Evolutionary conservation across 805 yeast genomes (phyloP), one percentile per base, ranked within the genome.

Genomic region (Monosporozyma siamensis): DNA sequence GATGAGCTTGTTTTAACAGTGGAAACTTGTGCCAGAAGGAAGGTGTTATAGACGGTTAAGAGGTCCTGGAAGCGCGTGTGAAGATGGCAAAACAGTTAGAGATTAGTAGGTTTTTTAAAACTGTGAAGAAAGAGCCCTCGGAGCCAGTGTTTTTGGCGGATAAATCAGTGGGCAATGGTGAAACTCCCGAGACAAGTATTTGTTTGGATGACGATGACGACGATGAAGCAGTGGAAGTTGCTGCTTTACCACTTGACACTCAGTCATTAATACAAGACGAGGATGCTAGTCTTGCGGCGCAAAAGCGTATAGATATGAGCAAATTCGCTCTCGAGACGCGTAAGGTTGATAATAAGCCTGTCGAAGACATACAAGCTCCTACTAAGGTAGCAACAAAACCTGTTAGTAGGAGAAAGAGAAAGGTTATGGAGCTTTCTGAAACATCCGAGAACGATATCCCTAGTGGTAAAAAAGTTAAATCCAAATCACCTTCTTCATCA

Each of bases 21-120:
- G 20, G 15, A 32, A 32, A 12, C 18, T 15, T 31, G 32, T n/a
- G 25, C 6, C 8, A 23, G 25, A 20, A 18, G 21, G 17, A 17
- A 18, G 10, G 23, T 9, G 35, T 4, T 10, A 10, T 17, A 8
- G 12, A 9, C 3, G 23, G 35, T 8, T 15, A 6, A 32, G 40
- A 14, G 4, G 14, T 31, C 4, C 12, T 4, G 24, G 3, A n/a
- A 15, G 10, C 7, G 34, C 4, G 23, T 30, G 12, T 4, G 4
- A 32, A 8, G 11, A 54, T 58, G 64, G 45, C 48, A 3, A 42
- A 40, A 10, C 65, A 61, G 38, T 59, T 62, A 3, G 46, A 55
- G 5, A 61, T 61, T 3, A 61, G 64, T 39, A 49, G 48, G 40
- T 61, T 61, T 34, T 61, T 61, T 42, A 58, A 52, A 42, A 14